Evolutionary conservation across 345 rosid species (phyloP).

Genomic region (Camelina hispida): DNA sequence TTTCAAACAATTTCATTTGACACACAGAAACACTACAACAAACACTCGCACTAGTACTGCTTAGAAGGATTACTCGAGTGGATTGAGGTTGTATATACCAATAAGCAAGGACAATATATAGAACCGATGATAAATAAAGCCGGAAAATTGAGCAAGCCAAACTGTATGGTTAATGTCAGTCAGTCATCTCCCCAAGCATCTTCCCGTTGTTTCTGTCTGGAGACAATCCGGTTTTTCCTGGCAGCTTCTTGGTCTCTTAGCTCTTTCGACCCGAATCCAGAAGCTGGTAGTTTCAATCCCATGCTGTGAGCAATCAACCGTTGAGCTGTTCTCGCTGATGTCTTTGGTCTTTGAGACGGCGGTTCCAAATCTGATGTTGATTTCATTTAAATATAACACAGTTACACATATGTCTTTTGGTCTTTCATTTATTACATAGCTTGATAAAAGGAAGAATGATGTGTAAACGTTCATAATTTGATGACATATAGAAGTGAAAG

Average conservation of each 20-base stretch:
- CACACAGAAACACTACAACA: conserved; percentile 18
- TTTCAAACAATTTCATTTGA: conserved; percentile 4
- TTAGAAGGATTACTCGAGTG: conserved; percentile 28
- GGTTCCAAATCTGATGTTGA: conserved; percentile 77
- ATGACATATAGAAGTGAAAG: conserved; percentile 13
- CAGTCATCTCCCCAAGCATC: conserved; percentile 92
- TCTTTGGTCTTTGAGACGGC: conserved; percentile 82
- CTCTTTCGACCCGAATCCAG: conserved; percentile 67
- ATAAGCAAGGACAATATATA: conserved; percentile 3
- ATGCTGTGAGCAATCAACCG: conserved; percentile 90
- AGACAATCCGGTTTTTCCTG: conserved; percentile 70
- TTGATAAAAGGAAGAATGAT: not conserved
- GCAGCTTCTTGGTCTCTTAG: conserved; percentile 84
- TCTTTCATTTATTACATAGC: not conserved
- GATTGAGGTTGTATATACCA: conserved; percentile 17
- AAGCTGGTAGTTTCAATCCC: conserved; percentile 77
- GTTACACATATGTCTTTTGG: not conserved
- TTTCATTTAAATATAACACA: conserved; percentile 6
- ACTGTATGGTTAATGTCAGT: conserved; percentile 8
- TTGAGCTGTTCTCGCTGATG: conserved; percentile 93
- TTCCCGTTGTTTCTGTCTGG: conserved; percentile 76
- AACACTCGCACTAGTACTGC: not conserved
- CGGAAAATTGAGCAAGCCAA: not conserved
- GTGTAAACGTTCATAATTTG: not conserved
- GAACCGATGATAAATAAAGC: conserved; percentile 32